These are phyloP conservation scores for Neofusicoccum umdonicola DNA, from an alignment of 2,329 filamentous ascomycete species.

Conservation along the genomic window DNA sequence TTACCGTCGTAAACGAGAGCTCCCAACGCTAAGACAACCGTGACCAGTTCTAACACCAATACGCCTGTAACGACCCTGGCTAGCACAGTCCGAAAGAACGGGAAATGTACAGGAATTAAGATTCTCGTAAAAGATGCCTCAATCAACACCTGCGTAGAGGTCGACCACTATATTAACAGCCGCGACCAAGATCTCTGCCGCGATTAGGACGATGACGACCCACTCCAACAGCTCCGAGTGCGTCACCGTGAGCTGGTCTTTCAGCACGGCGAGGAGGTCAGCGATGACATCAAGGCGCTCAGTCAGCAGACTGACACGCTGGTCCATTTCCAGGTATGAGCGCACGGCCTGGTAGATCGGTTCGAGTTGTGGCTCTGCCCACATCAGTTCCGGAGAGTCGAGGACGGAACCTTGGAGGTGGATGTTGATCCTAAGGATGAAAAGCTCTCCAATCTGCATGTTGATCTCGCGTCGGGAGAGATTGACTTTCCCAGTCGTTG, in stretches of 20 bases:
- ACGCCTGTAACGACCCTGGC: slow-evolving; percentile 4
- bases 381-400: slow-evolving; percentile 96
- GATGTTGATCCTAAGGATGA: slow-evolving; percentile 96
- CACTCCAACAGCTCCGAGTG: slow-evolving; percentile 51
- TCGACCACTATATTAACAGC: slow-evolving; percentile 95
- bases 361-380: slow-evolving; percentile 95
- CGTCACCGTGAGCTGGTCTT: slow-evolving; percentile 91
- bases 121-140: slow-evolving; percentile 18
- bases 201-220: slow-evolving; percentile 88
- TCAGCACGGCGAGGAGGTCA: slow-evolving; percentile 86
- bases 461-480: slow-evolving; percentile 89
- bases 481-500: slow-evolving; percentile 85
- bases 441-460: slow-evolving; percentile 98
- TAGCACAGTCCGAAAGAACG: background rate
- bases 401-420: slow-evolving; percentile 95
- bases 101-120: slow-evolving; percentile 6
- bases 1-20: background rate
- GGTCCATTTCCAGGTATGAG: slow-evolving; percentile 97
- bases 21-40: background rate
- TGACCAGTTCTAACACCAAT: background rate
- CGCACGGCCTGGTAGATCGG: slow-evolving; percentile 94
- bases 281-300: slow-evolving; percentile 91
- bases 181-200: slow-evolving; percentile 89
- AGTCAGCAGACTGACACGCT: slow-evolving; percentile 83
- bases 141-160: slow-evolving; percentile 70